phyloP scores from a whole-genome alignment of 2,329 filamentous ascomycete species.

The Fusarium stilboides region DNA sequence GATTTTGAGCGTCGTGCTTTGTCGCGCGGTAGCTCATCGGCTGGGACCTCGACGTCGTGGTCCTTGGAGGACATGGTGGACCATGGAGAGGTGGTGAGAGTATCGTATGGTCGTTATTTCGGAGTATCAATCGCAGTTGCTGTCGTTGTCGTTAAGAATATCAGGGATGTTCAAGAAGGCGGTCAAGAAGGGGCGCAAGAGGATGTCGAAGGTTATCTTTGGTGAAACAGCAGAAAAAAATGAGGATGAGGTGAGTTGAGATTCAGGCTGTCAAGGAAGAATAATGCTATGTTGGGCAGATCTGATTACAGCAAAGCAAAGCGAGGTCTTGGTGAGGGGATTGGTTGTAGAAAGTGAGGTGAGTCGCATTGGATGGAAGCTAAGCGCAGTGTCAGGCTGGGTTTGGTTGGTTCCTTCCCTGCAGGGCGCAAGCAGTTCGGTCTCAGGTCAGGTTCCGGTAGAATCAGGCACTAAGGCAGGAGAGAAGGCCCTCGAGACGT shows the following conservation, averaged over 20 bases:
- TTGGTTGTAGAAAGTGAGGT: conserved; percentile 38
- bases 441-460: conserved; percentile 38
- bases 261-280: conserved; percentile 21
- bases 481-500: conserved; percentile 17
- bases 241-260: conserved; percentile 11
- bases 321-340: conserved; percentile 41
- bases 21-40: conserved; percentile 57
- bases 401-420: conserved; percentile 38
- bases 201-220: conserved; percentile 10
- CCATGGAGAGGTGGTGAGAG: conserved; percentile 46
- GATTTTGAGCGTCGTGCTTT: conserved; percentile 59
- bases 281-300: conserved; percentile 21
- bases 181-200: conserved; percentile 34
- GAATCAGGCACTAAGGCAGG: conserved; percentile 44
- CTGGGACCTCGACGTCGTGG: conserved; percentile 58
- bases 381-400: conserved; percentile 42
- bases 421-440: conserved; percentile 9
- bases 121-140: conserved; percentile 17
- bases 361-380: conserved; percentile 32
- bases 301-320: conserved; percentile 25
- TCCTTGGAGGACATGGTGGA: conserved; percentile 60
- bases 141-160: conserved; percentile 28
- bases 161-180: conserved; percentile 30
- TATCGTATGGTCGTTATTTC: conserved; percentile 22
- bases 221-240: conserved; percentile 5